phyloP scores from a whole-genome alignment of 2,329 filamentous ascomycete species.

The Aspergillus transmontanensis region DNA sequence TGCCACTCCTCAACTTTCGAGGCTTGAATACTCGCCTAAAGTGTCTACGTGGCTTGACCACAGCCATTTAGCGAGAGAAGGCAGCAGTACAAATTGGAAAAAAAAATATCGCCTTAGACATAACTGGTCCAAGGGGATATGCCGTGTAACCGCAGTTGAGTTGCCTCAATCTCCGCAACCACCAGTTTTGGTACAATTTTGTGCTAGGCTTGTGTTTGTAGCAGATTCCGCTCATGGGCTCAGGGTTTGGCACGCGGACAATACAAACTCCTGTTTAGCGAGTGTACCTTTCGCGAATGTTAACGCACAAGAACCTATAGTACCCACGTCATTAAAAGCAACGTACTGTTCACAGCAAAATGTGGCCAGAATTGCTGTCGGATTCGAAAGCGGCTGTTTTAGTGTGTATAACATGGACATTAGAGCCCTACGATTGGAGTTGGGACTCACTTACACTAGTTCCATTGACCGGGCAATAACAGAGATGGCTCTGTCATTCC shows the following conservation, averaged over 20 bases:
- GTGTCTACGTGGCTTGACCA: conserved; percentile 65
- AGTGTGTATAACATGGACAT: conserved; percentile 66
- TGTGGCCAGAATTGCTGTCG: conserved; percentile 64
- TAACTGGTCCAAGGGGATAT: conserved; percentile 86
- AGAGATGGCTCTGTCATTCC: conserved; percentile 70
- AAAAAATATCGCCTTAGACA: conserved; percentile 82
- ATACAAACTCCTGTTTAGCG: conserved; percentile 62
- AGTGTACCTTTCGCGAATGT: conserved; percentile 34
- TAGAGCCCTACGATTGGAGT: conserved; percentile 46
- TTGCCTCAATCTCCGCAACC: conserved; percentile 60
- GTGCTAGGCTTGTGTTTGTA: conserved; percentile 76
- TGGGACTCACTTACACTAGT: conserved; percentile 61
- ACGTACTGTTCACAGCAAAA: conserved; percentile 51
- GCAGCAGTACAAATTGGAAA: conserved; percentile 73
- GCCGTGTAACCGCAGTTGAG: conserved; percentile 75
- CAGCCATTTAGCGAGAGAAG: conserved; percentile 55
- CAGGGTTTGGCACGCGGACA: conserved; percentile 74
- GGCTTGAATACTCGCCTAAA: conserved; percentile 56
- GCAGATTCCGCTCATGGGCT: conserved; percentile 71
- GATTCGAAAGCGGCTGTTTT: conserved; percentile 73
- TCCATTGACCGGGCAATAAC: conserved; percentile 68
- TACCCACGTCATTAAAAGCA: conserved; percentile 56
- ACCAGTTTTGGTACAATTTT: conserved; percentile 72
- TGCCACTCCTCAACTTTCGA: conserved; percentile 37
- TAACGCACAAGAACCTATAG: conserved; percentile 62